Base-by-base conservation (phyloP, 1,284 basidiomycete genomes). In the Sporisorium sorghi region DNA sequence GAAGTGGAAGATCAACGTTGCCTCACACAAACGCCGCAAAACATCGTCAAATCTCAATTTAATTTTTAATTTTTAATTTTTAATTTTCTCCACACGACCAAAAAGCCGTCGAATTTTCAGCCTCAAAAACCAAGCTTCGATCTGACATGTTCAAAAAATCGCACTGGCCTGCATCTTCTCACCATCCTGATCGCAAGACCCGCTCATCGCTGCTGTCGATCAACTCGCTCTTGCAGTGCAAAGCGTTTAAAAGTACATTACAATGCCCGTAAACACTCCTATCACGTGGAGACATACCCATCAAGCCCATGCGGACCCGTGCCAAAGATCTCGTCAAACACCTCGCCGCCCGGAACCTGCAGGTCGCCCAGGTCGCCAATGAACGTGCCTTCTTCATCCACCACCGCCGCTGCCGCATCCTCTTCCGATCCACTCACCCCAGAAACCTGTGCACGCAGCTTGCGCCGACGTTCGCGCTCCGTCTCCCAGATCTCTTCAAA, bases 401-500 rank as follows among this genome's bases (percentile, higher is more conserved):
- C 62, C 28, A 53, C 26, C 23, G 55, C 60, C 9, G 59, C 44
- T 14, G 53, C 58, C 9, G 57, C 44, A 30, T 74, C 69, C 2
- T 54, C 57, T 14, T 6, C 3, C 28, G 47, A 28, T 14, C 68
- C 61, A 0, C 48, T 51, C 15, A 52, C 46, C 15, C 46, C 17
- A 14, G 21, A 48, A 24, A 24, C 28, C 30, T n/a, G 24, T 15
- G n/a, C 26, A 21, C 57, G 62, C 40, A 55, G 32, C 37, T 69
- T 52, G 7, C 63, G 46, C 9, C 80, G 66, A 8, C 68, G 51
- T 19, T 50, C 30, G 8, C 83, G 67, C 58, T 82, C 79, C 14
- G 54, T 66, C 35, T 78, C 55, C 81, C 79, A 84, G 39, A 84
- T 84, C 61, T 78, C 78, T 85, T 95, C 93, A 64, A 91, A 78